Evolutionary conservation across 352 stramenopile genomes (phyloP).

Genomic region (Pythium periplocum): DNA sequence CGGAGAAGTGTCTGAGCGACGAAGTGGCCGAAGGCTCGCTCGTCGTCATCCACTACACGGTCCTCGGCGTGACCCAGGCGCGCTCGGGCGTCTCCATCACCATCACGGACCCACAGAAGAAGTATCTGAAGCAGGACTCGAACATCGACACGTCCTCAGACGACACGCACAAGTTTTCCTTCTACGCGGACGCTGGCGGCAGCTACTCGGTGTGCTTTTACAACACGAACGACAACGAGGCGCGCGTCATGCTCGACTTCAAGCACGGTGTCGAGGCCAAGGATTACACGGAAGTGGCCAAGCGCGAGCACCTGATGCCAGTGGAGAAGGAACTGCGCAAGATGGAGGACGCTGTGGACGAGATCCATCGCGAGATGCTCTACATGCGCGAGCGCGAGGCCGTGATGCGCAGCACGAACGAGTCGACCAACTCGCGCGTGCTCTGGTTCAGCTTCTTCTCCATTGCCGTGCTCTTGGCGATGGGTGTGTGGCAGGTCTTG

Average conservation of each 20-base stretch:
- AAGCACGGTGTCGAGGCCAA: slow-evolving; percentile 86
- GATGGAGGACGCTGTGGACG: slow-evolving; percentile 86
- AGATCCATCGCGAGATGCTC: slow-evolving; percentile 89
- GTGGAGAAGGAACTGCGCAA: slow-evolving; percentile 87
- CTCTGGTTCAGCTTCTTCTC: slow-evolving; percentile 89
- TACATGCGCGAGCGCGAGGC: slow-evolving; percentile 87
- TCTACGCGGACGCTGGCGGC: slow-evolving; percentile 59
- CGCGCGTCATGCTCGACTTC: slow-evolving; percentile 82
- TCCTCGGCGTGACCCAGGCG: slow-evolving; percentile 57
- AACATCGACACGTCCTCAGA: slow-evolving; percentile 81
- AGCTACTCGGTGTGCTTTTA: slow-evolving; percentile 80
- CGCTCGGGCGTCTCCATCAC: slow-evolving; percentile 63
- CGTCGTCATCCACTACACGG: slow-evolving; percentile 81
- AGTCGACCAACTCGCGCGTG: slow-evolving; percentile 85
- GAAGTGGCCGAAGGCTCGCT: slow-evolving; percentile 72
- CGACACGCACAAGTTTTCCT: slow-evolving; percentile 82
- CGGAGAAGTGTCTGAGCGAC: slow-evolving; percentile 83
- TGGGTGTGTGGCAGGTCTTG: slow-evolving; percentile 85
- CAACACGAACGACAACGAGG: slow-evolving; percentile 69
- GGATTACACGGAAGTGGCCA: slow-evolving; percentile 86
- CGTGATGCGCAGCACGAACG: slow-evolving; percentile 86
- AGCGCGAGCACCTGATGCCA: slow-evolving; percentile 86
- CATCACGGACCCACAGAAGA: slow-evolving; percentile 69
- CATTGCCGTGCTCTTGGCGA: slow-evolving; percentile 78
- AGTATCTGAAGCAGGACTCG: slow-evolving; percentile 79